phyloP scores from a whole-genome alignment of 78 protist species.

The Cavenderia fasciculata region DNA sequence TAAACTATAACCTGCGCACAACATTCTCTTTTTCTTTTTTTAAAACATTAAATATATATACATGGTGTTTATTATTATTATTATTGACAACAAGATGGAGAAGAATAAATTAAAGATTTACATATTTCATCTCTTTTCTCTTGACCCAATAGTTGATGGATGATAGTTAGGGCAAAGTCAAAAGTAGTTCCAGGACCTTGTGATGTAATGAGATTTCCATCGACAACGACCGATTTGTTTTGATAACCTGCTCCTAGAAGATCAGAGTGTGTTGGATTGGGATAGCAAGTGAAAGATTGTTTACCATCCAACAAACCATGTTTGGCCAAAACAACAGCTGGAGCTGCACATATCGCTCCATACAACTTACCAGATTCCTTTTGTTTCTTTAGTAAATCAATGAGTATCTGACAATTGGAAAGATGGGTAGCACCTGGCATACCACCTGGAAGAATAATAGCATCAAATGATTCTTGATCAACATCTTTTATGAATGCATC shows the following conservation, averaged over 20 bases:
- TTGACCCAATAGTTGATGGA: conserved; percentile 3
- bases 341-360: conserved; percentile 45
- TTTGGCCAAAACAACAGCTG: conserved; percentile 3
- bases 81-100: no score
- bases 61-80: no score
- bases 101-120: no score
- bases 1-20: no score
- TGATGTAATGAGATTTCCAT: conserved; percentile 1
- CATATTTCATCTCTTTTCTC: not conserved
- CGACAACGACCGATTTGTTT: conserved; percentile 3
- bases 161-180: conserved; percentile 1
- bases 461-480: not conserved
- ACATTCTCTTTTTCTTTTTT: no score
- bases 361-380: not conserved
- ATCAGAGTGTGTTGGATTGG: not conserved
- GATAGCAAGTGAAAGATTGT: not conserved
- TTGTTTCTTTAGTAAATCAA: conserved; percentile 21
- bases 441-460: conserved; percentile 31
- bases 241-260: no score
- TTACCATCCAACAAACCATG: not conserved
- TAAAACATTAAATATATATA: no score
- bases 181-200: conserved; percentile 28
- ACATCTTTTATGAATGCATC: conserved; percentile 2
- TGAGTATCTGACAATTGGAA: not conserved
- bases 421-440: conserved; percentile 7